These are phyloP conservation scores for Thymus quinquecostatus DNA, from an alignment of 257 asterid species.

Conservation along the genomic window DNA sequence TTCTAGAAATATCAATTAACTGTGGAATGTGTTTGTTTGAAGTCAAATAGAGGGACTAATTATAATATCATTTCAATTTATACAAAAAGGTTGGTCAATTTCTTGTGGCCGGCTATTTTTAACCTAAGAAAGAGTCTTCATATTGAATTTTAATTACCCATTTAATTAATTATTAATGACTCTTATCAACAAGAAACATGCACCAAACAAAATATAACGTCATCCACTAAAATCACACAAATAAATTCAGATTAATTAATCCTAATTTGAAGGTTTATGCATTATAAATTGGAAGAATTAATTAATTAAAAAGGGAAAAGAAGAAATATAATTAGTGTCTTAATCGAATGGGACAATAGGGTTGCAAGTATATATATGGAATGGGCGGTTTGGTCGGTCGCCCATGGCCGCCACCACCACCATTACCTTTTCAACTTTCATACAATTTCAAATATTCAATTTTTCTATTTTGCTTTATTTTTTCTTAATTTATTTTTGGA, in stretches of 20 bases:
- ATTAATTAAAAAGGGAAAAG: neutral
- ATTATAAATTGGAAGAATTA: neutral
- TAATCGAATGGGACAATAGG: slow-evolving; percentile 40
- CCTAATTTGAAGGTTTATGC: too few species aligned
- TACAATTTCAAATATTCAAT: neutral
- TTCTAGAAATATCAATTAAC: slow-evolving; percentile 3
- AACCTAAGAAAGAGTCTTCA: neutral
- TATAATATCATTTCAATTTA: slow-evolving; percentile 6
- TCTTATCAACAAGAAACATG: neutral
- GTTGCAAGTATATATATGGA: slow-evolving; percentile 6
- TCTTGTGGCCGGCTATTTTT: slow-evolving; percentile 13
- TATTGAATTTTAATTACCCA: too few species aligned
- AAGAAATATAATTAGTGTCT: slow-evolving; percentile 23
- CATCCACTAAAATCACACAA: neutral
- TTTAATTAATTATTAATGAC: too few species aligned
- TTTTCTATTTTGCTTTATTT: slow-evolving; percentile 1
- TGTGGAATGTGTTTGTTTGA: slow-evolving; percentile 4
- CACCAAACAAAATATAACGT: neutral
- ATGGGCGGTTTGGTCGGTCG: slow-evolving; percentile 85
- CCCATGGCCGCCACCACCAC: slow-evolving; percentile 63
- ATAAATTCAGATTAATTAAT: neutral
- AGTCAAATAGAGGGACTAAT: slow-evolving; percentile 20
- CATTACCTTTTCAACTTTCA: slow-evolving; percentile 30
- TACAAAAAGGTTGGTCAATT: slow-evolving; percentile 19
- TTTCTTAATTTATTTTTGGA: neutral